Evolutionary conservation across 352 stramenopile genomes (phyloP), one percentile per base, ranked within the genome.

Genomic region (Pythium periplocum): DNA sequence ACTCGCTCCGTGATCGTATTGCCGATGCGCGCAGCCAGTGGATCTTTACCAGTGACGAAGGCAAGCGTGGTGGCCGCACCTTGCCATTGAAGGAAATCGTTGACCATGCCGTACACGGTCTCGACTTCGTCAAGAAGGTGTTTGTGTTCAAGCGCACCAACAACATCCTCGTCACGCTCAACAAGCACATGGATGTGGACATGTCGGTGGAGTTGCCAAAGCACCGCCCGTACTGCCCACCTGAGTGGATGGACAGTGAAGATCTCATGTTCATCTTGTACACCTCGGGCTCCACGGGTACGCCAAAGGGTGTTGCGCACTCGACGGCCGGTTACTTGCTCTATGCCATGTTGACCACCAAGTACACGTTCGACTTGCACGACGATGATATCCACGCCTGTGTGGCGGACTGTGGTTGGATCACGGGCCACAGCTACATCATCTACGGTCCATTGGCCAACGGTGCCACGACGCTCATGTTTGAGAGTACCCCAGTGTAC

Each of bases 211-310:
- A 98, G 59, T 66, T 99, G 17, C 64, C 68, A 45, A 85, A 84
- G 47, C 78, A 91, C 69, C 84, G 95, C 17, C 93, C 95, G 8
- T 98, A 98, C 68, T 99, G 96, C 71, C 72, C 96, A 4, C 87
- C 90, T 6, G 96, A 98, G 68, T 84, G 74, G 61, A 98, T 99
- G 92, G 96, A 98, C 71, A 85, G 90, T 4, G 96, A 99, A 66
- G 96, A 99, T 64, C 67, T 96, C 36, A 81, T 98, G 49, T 98
- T 98, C 67, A 97, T 99, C 60, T 71, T 99, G 43, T 99, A 99
- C 74, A 99, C 97, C 33, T 98, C 86, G 5, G 97, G 97, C 34
- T 98, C 90, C 5, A 99, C 96, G 1, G 96, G 96, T 38, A 87
- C 92, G 55, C 95, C 92, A 31, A 97, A 98, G 87, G 96, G 96